These are phyloP conservation scores for Graphium sp. DNA, from an alignment of 2,329 filamentous ascomycete genomes.

Conservation along the genomic window DNA sequence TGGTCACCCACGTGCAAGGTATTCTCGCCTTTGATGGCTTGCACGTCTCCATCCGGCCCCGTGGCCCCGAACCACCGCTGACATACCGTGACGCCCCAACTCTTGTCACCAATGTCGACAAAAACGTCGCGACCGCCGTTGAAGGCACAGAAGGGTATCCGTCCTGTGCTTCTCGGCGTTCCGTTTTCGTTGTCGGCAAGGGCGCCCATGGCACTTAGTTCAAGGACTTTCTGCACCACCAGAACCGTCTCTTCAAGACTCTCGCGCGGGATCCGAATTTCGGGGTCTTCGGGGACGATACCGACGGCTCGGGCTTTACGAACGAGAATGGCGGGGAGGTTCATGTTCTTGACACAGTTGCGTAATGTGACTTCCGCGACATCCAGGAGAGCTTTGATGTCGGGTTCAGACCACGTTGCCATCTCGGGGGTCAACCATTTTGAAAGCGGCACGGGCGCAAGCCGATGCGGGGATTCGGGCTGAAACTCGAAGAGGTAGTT, in stretches of 20 bases:
- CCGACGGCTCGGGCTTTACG: conserved; percentile 81
- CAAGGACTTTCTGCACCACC: conserved; percentile 82
- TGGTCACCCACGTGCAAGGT: conserved; percentile 95
- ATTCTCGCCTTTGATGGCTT: conserved; percentile 48
- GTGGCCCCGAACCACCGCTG: conserved; percentile 83
- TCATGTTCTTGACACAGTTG: conserved; percentile 66
- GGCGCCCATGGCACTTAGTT: conserved; percentile 47
- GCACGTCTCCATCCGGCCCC: conserved; percentile 10
- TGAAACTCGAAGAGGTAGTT: conserved; percentile 87
- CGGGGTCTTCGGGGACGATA: conserved; percentile 48
- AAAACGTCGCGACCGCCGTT: conserved; percentile 97
- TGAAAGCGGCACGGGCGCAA: conserved; percentile 47
- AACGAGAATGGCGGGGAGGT: conserved; percentile 62
- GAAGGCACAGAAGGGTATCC: conserved; percentile 90
- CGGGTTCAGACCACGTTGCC: conserved; percentile 57
- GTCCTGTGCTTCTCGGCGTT: too few species aligned
- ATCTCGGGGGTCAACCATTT: conserved; percentile 68
- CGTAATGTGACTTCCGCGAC: conserved; percentile 71
- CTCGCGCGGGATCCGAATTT: conserved; percentile 62
- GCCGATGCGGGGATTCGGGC: conserved; percentile 42
- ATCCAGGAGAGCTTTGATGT: conserved; percentile 70
- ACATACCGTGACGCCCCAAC: conserved; percentile 83
- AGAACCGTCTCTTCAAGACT: conserved; percentile 91
- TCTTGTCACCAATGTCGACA: conserved; percentile 96
- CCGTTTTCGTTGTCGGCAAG: conserved; percentile 11